Conservation (phyloP, 2,329 filamentous ascomycete genomes). For the Pseudogymnoascus sp. region DNA sequence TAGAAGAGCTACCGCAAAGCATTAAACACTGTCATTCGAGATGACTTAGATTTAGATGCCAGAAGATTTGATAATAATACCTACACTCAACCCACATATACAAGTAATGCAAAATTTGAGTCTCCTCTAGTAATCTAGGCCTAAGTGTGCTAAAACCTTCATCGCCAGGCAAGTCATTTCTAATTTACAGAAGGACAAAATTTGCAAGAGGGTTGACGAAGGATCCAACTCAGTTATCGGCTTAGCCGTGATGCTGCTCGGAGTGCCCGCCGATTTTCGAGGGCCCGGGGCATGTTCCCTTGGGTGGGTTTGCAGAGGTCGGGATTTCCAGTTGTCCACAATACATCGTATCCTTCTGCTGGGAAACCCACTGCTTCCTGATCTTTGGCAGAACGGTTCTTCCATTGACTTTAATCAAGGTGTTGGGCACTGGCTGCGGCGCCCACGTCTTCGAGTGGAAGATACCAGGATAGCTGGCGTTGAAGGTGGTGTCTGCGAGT, state of each 20-base stretch:
- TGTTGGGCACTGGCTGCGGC: slow-evolving; percentile 30
- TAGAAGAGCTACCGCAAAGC: neutral
- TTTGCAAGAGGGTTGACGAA: neutral
- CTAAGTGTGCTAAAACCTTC: slow-evolving; percentile 20
- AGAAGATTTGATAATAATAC: neutral
- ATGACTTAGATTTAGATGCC: neutral
- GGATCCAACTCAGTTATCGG: neutral
- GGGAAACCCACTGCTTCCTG: slow-evolving; percentile 22
- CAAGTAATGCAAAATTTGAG: neutral
- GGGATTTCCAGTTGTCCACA: neutral
- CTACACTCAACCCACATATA: neutral
- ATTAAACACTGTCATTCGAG: neutral
- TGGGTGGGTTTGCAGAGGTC: neutral
- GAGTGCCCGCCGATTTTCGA: neutral
- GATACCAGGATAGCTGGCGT: slow-evolving; percentile 38
- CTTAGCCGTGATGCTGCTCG: neutral
- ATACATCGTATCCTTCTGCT: slow-evolving; percentile 20
- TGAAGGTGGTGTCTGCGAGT: slow-evolving; percentile 35
- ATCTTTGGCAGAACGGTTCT: slow-evolving; percentile 26
- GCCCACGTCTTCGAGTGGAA: slow-evolving; percentile 26
- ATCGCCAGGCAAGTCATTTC: neutral
- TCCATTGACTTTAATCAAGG: slow-evolving; percentile 20
- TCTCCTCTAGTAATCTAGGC: slow-evolving; percentile 23
- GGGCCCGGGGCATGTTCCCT: neutral
- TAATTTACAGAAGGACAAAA: neutral